Base-by-base conservation (phyloP, 1,139 yeast genomes). In the Arxiozyma bovina region DNA sequence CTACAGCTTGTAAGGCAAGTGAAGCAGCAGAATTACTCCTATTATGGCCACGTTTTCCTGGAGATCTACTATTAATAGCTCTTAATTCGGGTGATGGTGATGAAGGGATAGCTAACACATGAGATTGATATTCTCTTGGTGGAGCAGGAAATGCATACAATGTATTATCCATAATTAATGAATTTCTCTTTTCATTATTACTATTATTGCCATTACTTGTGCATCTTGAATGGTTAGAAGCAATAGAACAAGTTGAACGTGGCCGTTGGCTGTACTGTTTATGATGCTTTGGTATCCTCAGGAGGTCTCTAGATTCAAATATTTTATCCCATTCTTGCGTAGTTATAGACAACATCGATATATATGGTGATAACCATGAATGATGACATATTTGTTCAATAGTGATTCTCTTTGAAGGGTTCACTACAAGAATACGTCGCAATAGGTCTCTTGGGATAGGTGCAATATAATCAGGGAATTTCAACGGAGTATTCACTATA, bases 391-490 rank as follows among this genome's bases (percentile, higher is more conserved):
- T 85, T 52, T 82, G 85, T 61, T 78, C 78, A 60, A 93, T 77
- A 48, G 74, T 75, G 46, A 89, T 80, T 70, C 99, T 81, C 63
- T 78, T 81, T 60, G 74, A 79, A 8, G 99, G 98, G 50, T 67
- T 64, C 5, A 64, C 79, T 6, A 89, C 94, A 55, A 91, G 79
- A 45, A 93, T 86, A 66, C 84, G 85, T 63, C 99, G 77, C 57
- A 93, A 74, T 60, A 93, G 76, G 71, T 93, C 98, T 70, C 99
- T 80, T 17, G 99, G 96, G 69, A 88, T 78, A 3, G 97, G 95
- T 54, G 84, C 83, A 54, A 94, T 84, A 67, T 89, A 91, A 69
- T 93, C 98, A 1, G 99, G 99, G 72, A 93, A 93, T 3, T 96
- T 93, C 66, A 93, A 76, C 5, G 96, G 90, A 1, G 97, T 89